These are phyloP conservation scores for Artomyces pyxidatus DNA, from an alignment of 768 basidiomycete genomes.

Conservation along the genomic window DNA sequence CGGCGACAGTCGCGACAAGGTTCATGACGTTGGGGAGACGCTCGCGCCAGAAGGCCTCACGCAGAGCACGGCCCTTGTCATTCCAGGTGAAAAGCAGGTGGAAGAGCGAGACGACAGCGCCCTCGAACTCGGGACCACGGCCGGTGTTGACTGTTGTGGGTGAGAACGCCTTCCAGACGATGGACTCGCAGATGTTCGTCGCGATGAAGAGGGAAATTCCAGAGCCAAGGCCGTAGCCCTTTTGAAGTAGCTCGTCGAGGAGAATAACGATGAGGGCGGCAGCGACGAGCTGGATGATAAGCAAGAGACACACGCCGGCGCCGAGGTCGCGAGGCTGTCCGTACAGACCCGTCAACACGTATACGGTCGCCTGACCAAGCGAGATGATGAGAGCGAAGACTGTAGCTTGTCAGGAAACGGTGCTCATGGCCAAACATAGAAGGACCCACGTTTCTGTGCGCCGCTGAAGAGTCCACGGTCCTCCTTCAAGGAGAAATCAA, in stretches of 20 bases:
- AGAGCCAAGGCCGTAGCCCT: constrained; percentile 97
- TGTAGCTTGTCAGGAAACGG: constrained; percentile 24
- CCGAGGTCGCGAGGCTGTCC: constrained; percentile 90
- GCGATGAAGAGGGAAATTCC: constrained; percentile 99
- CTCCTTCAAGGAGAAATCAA: constrained; percentile 96
- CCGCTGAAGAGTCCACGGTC: constrained; percentile 93
- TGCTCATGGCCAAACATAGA: not conserved
- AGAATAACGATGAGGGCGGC: constrained; percentile 96
- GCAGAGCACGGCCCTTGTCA: constrained; percentile 93
- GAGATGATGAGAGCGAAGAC: constrained; percentile 96
- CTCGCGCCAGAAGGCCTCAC: constrained; percentile 98
- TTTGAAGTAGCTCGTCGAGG: constrained; percentile 97
- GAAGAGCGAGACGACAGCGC: constrained; percentile 93
- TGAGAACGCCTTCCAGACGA: constrained; percentile 99
- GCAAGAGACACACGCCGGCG: constrained; percentile 91
- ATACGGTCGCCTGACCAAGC: constrained; percentile 94
- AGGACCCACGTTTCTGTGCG: constrained; percentile 85
- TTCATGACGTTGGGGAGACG: constrained; percentile 98
- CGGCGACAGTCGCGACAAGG: constrained; percentile 82
- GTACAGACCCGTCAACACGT: constrained; percentile 94
- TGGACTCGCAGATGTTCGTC: constrained; percentile 99
- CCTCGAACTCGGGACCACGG: constrained; percentile 96
- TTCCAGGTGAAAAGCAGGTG: constrained; percentile 97
- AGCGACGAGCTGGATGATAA: constrained; percentile 92
- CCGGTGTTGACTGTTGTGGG: constrained; percentile 98